Conservation (phyloP, 768 basidiomycete species). For the Phlebiopsis gigantea region DNA sequence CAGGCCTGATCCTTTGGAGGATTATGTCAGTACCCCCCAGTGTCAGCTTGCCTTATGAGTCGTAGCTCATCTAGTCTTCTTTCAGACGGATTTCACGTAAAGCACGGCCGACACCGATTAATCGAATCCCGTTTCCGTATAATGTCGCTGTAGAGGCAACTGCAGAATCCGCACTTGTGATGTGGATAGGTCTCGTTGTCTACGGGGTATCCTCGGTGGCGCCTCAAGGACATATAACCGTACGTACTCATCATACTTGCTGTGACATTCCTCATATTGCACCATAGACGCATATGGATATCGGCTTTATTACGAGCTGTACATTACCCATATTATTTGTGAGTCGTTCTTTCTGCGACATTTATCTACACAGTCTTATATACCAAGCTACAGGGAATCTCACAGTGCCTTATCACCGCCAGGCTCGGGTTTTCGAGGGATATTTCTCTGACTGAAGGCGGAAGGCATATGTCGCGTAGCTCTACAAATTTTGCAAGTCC, state of each 20-base stretch:
- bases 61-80: neutral
- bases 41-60: neutral
- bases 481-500: neutral
- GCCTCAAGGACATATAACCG: constrained; percentile 15
- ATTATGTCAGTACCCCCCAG: constrained; percentile 7
- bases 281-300: constrained; percentile 9
- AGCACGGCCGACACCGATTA: neutral
- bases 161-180: constrained; percentile 20
- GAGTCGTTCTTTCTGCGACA: neutral
- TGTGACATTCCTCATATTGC: too few species aligned
- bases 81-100: neutral
- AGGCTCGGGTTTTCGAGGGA: constrained; percentile 13
- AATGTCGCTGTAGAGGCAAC: constrained; percentile 10
- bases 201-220: constrained; percentile 17
- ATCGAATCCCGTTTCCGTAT: neutral
- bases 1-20: constrained; percentile 17
- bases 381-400: constrained; percentile 16
- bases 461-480: neutral
- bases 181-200: constrained; percentile 20
- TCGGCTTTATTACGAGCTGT: constrained; percentile 14
- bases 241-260: neutral
- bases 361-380: neutral
- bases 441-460: neutral
- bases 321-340: constrained; percentile 17
- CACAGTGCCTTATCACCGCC: constrained; percentile 20